Conservation (phyloP, 2,329 filamentous ascomycete genomes). For the Cephalotrichum gorgonifer region DNA sequence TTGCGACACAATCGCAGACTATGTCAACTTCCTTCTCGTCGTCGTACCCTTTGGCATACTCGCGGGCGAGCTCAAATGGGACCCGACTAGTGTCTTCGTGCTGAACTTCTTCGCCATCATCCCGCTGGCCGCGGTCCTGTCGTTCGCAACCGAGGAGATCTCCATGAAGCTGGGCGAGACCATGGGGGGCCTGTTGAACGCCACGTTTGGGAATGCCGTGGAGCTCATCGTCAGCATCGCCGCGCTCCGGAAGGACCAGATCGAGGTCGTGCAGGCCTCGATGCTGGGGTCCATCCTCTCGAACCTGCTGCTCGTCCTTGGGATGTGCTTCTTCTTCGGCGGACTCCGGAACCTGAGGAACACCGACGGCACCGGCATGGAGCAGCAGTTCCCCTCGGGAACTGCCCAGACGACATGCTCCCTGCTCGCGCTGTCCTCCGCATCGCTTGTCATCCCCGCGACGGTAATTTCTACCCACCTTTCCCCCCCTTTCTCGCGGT, state of each 20-base stretch:
- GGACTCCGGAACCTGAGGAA: slow-evolving; percentile 54
- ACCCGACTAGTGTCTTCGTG: slow-evolving; percentile 57
- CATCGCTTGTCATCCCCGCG: slow-evolving; percentile 69
- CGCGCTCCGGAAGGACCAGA: slow-evolving; percentile 73
- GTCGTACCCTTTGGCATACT: slow-evolving; percentile 65
- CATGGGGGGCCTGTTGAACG: slow-evolving; percentile 63
- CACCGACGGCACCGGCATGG: slow-evolving; percentile 43
- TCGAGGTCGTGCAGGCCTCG: slow-evolving; percentile 92
- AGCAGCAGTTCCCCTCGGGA: slow-evolving; percentile 65
- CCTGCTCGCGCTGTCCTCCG: slow-evolving; percentile 65
- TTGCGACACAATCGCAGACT: slow-evolving; percentile 27
- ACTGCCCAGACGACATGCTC: slow-evolving; percentile 70
- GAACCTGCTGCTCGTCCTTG: slow-evolving; percentile 80
- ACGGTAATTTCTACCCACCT: slow-evolving; percentile 32
- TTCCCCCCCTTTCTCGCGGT: background rate
- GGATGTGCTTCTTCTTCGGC: slow-evolving; percentile 70
- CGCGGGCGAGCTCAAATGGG: slow-evolving; percentile 52
- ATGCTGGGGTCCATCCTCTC: slow-evolving; percentile 96
- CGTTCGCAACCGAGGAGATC: slow-evolving; percentile 71
- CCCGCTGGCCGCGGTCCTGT: slow-evolving; percentile 62
- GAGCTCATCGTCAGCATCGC: slow-evolving; percentile 85
- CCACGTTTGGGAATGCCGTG: slow-evolving; percentile 71
- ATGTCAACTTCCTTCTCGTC: slow-evolving; percentile 61
- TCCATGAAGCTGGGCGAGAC: slow-evolving; percentile 63
- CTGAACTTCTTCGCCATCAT: slow-evolving; percentile 78